Base-by-base conservation (phyloP, 176 grass and related monocot genomes). In the Cymbopogon citratus region DNA sequence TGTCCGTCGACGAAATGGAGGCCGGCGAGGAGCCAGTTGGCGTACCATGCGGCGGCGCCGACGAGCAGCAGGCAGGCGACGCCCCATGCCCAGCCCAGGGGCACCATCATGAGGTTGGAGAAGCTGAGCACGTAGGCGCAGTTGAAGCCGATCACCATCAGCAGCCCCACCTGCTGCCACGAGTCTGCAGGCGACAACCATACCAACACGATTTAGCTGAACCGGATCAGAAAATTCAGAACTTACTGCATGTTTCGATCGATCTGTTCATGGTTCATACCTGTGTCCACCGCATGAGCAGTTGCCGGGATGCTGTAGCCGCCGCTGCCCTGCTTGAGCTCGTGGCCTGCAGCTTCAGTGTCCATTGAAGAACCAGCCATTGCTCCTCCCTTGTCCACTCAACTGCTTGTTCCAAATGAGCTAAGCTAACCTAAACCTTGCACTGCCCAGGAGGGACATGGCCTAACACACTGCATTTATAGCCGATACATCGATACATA, bases 101-200 rank as follows among this genome's bases (percentile, higher is more conserved):
- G 94, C 35, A 74, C 95, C 83, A 94, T 83, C 74, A 97, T 92
- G 29, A 94, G 83, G 78, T 89, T 94, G 63, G 95, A 97, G 90
- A 94, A 94, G 84, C 95, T 94, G n/a, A 94, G 77, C 54, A 97
- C 94, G 71, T 97, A 97, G 49, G 91, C 94, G n/a, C 94, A 97
- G 89, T 97, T 97, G 91, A 97, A 97, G 1, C 83, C 82, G 11
- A 83, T 87, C 73, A 91, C 91, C 33, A 97, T 85, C 79, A 97
- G 64, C 56, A 97, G 19, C 51, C 91, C 94, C 0, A 91, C 91
- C 80, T 97, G 94, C 51, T 94, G 82, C 91, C 94, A 97, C 33
- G 94, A 90, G 83, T 89, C 87, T 89, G 70, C 9, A 3, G 1
- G 52, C 52, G 21, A 48, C 40, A 8, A 33, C 6, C 52, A 57